phyloP scores from a whole-genome alignment of 306 rosid species.

The Cercis canadensis region DNA sequence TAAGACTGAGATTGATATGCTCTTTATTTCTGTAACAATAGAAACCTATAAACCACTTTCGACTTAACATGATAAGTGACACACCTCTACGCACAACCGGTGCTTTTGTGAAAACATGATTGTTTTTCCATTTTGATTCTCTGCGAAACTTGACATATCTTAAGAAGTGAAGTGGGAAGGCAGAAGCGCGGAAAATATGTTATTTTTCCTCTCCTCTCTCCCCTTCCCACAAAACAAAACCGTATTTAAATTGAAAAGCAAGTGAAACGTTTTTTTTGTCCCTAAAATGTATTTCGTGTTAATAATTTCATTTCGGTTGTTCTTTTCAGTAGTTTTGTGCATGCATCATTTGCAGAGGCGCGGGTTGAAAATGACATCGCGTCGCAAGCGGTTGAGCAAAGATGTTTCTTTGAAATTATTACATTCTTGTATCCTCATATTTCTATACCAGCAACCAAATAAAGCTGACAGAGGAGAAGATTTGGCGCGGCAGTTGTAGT shows the following conservation, averaged over 20 bases:
- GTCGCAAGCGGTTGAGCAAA: slow-evolving; percentile 31
- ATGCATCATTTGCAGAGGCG: slow-evolving; percentile 43
- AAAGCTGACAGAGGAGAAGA: slow-evolving; percentile 46
- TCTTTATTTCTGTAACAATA: no score
- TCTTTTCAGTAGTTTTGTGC: slow-evolving; percentile 49
- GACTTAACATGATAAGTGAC: no score
- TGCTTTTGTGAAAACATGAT: no score
- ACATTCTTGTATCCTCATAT: slow-evolving; percentile 43
- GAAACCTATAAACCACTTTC: background rate
- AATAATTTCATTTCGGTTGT: slow-evolving; percentile 21
- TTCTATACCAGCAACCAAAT: slow-evolving; percentile 52
- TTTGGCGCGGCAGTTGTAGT: slow-evolving; percentile 43
- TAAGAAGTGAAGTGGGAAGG: background rate
- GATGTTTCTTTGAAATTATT: slow-evolving; percentile 37
- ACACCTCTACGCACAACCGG: no score
- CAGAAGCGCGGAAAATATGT: background rate
- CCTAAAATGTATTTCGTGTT: background rate
- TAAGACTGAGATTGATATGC: background rate
- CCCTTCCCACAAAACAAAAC: background rate
- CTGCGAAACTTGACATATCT: background rate
- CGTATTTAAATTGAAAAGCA: background rate
- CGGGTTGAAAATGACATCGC: slow-evolving; percentile 30
- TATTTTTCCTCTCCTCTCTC: background rate
- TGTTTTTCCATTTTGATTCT: no score
- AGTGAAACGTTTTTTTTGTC: background rate